A percentile compares a stretch with the other conserved stretches of the same genome.
Evolutionary conservation across 2,329 filamentous ascomycete species (phyloP).

Genomic region (Fusarium napiforme): DNA sequence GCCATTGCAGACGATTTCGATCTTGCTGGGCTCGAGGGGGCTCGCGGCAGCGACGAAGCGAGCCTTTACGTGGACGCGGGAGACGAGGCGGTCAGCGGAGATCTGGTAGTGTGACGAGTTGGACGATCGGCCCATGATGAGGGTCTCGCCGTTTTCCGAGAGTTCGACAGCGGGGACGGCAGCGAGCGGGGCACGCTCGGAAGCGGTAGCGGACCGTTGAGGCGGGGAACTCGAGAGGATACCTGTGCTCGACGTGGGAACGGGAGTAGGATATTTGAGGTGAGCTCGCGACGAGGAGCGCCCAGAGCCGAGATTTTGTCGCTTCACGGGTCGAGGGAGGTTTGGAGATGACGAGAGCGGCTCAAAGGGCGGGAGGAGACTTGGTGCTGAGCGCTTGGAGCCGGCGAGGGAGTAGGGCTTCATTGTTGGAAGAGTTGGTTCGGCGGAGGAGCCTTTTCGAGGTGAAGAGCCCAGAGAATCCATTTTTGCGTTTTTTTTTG

Average conservation of each 20-base stretch:
- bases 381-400: slow-evolving; percentile 71
- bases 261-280: slow-evolving; percentile 87
- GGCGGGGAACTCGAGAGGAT: slow-evolving; percentile 90
- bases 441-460: slow-evolving; percentile 39
- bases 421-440: slow-evolving; percentile 51
- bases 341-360: slow-evolving; percentile 80
- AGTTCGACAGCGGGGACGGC: slow-evolving; percentile 86
- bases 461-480: slow-evolving; percentile 53
- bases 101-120: slow-evolving; percentile 96
- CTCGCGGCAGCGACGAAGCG: slow-evolving; percentile 78
- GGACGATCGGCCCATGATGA: slow-evolving; percentile 92
- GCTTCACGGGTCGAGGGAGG: slow-evolving; percentile 75
- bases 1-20: slow-evolving; percentile 90
- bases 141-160: slow-evolving; percentile 80
- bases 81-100: slow-evolving; percentile 90
- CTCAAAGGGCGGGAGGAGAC: slow-evolving; percentile 82
- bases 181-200: slow-evolving; percentile 85
- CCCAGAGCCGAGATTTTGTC: slow-evolving; percentile 60
- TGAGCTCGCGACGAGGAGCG: slow-evolving; percentile 54
- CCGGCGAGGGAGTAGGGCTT: slow-evolving; percentile 51
- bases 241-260: slow-evolving; percentile 92
- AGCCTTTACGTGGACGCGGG: slow-evolving; percentile 91
- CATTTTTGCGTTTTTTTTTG: slow-evolving; percentile 41
- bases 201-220: slow-evolving; percentile 66
- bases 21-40: slow-evolving; percentile 76